These are phyloP conservation scores for Sorghum bicolor DNA, from an alignment of 176 grass and related monocot species.

Conservation along the genomic window DNA sequence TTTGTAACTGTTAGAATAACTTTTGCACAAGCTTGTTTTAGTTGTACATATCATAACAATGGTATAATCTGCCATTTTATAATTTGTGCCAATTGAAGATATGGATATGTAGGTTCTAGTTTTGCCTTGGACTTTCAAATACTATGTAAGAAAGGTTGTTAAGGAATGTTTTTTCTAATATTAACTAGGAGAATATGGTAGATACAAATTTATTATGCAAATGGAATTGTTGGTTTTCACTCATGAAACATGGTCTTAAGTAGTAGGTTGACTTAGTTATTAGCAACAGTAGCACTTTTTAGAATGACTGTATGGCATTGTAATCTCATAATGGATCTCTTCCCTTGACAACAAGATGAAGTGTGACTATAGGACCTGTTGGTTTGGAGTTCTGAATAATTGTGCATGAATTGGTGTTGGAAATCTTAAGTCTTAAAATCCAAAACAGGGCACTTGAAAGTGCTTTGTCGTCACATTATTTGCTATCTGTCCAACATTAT, in stretches of 20 bases:
- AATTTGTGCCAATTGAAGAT: background rate
- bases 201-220: background rate
- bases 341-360: background rate
- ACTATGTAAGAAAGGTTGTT: background rate
- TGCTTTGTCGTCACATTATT: background rate
- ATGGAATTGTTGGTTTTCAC: background rate
- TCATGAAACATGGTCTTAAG: background rate
- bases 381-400: background rate
- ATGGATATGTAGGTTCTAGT: background rate
- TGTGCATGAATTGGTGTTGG: background rate
- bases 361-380: background rate
- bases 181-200: background rate
- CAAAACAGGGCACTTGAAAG: background rate
- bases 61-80: background rate
- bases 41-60: background rate
- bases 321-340: background rate
- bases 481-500: background rate
- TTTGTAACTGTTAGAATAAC: background rate
- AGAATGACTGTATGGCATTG: background rate
- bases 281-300: background rate
- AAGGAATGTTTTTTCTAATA: background rate
- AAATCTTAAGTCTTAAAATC: background rate
- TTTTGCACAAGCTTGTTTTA: background rate
- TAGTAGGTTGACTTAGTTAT: background rate
- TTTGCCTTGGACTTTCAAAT: background rate